Evolutionary conservation across 2,329 filamentous ascomycete species (phyloP), one percentile per base, ranked within the genome.

Genomic region (Trichoderma hamatum): DNA sequence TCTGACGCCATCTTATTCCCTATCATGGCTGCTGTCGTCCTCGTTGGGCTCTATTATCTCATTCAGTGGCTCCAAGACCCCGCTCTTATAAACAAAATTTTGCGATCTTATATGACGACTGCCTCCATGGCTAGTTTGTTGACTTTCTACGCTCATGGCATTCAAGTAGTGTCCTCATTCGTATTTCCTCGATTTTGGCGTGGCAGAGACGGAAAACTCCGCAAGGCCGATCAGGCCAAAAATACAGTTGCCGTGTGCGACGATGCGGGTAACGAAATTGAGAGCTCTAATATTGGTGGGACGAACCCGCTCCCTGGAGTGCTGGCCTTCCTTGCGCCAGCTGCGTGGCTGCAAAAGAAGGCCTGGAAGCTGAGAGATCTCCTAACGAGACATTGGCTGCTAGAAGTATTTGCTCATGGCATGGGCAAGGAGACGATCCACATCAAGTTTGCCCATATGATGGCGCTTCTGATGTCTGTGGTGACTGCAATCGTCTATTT

Each of bases 11-110:
- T 98, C 73, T 79, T 96, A 74, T 92, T 97, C 72, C 96, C 95
- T 1, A 73, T 97, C 36, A 83, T 94, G 67, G 94, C 94, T 6
- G 93, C 89, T 2, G 75, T 84, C 11, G 88, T 90, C 1, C 86
- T 98, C 10, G 85, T 89, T 52, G 89, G 89, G 5, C 84, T 98
- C 14, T 98, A 98, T 82, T 90, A 94, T 74, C 84, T 97, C 70
- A 93, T 98, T 76, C 93, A 96, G 78, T 96, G 91, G 86, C 87
- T 97, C 67, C 85, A 95, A 72, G 92, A 97, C 75, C 90, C 94
- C 0, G 84, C 89, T 13, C 82, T 96, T 26, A 81, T 98, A 75
- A 97, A 95, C 82, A 92, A 90, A 79, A 86, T 96, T 49, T 82
- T 98, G 26, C 90, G 92, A 49, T 89, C 86, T 75, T 97, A 98